These are phyloP conservation scores for Celoporthe dispersa DNA, from an alignment of 2,329 filamentous ascomycete species.

Conservation along the genomic window DNA sequence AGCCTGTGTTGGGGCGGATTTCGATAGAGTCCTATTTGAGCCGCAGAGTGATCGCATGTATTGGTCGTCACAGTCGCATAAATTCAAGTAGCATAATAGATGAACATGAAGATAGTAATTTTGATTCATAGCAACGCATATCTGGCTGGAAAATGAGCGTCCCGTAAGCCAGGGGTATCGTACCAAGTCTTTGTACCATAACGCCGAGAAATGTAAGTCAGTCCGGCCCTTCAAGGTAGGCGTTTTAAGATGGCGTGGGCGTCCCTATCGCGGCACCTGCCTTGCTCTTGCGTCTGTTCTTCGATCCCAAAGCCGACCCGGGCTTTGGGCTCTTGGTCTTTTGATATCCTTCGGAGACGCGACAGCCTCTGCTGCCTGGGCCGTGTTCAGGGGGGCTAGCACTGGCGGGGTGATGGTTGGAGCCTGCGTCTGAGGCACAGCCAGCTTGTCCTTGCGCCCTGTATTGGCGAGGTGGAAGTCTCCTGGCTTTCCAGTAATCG, in stretches of 20 bases:
- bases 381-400: conserved; percentile 43
- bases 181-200: not conserved
- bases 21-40: not conserved
- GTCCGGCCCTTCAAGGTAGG: too few relatives aligned
- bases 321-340: conserved; percentile 50
- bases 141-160: not conserved
- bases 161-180: conserved; percentile 14
- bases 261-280: conserved; percentile 30
- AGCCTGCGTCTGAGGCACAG: conserved; percentile 20
- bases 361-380: conserved; percentile 48
- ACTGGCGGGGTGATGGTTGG: conserved; percentile 33
- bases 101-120: not conserved
- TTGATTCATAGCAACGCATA: not conserved
- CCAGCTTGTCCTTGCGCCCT: conserved; percentile 53
- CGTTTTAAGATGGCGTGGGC: conserved; percentile 36
- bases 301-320: conserved; percentile 44
- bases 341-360: conserved; percentile 45
- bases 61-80: not conserved
- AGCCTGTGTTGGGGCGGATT: not conserved
- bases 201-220: conserved; percentile 6
- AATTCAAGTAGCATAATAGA: not conserved
- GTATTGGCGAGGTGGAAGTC: conserved; percentile 68
- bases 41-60: not conserved
- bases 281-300: conserved; percentile 53
- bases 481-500: conserved; percentile 68